Percentiles rank a stretch among this genome's conserved stretches.
phyloP scores from a whole-genome alignment of 371 early-diverging fungal species.

The Gilbertella persicaria region DNA sequence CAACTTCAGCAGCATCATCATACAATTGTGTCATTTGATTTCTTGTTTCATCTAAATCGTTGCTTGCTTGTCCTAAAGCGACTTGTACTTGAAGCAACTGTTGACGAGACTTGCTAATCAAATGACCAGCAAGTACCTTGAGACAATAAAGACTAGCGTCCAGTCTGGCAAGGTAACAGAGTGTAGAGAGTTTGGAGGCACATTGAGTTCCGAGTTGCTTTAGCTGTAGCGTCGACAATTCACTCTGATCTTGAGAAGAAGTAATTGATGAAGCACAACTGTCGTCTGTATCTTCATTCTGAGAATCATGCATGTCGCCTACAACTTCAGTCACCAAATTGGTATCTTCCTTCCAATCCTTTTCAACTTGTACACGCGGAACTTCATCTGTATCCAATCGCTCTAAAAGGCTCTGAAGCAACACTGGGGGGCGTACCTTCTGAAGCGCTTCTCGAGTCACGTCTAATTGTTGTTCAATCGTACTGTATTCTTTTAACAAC shows the following conservation, averaged over 20 bases:
- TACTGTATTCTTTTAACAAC: conserved; percentile 40
- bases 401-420: conserved; percentile 55
- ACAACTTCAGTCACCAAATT: conserved; percentile 47
- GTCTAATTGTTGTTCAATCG: conserved; percentile 35
- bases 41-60: conserved; percentile 51
- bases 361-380: conserved; percentile 34
- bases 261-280: conserved; percentile 1
- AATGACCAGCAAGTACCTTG: conserved; percentile 51
- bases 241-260: background rate
- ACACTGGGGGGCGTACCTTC: conserved; percentile 52
- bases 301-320: conserved; percentile 12
- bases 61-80: conserved; percentile 46
- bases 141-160: conserved; percentile 63
- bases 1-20: conserved; percentile 62
- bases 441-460: conserved; percentile 37
- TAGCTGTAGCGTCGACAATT: conserved; percentile 6
- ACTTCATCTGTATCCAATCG: conserved; percentile 50
- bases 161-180: conserved; percentile 41
- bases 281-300: conserved; percentile 1
- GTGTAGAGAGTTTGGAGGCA: conserved; percentile 13
- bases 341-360: conserved; percentile 55
- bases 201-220: conserved; percentile 15
- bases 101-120: conserved; percentile 43
- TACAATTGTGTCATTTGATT: conserved; percentile 52
- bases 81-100: conserved; percentile 45